A percentile compares a stretch with the other conserved stretches of the same genome.
phyloP scores from a whole-genome alignment of 352 stramenopile genomes.

The Pythium rishiriense region DNA sequence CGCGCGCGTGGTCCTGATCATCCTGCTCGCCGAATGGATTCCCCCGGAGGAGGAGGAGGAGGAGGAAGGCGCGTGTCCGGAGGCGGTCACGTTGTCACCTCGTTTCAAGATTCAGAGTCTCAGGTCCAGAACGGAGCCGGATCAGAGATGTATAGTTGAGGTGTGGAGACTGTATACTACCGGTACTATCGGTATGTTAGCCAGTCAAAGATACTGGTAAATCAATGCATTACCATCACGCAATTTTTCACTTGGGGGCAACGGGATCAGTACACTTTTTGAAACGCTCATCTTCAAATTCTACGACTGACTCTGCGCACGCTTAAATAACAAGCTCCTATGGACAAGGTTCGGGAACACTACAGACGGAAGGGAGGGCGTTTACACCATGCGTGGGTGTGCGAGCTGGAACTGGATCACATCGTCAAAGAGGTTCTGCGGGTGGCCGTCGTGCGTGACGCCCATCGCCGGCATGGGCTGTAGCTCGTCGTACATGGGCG shows the following conservation, averaged over 20 bases:
- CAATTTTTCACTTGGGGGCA: not conserved
- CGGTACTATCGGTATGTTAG: too few species aligned
- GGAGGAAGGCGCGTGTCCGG: too few species aligned
- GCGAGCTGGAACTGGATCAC: constrained; percentile 27
- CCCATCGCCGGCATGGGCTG: constrained; percentile 11
- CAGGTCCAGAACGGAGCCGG: not conserved
- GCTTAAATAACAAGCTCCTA: constrained; percentile 19
- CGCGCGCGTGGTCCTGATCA: constrained; percentile 7
- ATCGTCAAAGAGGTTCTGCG: constrained; percentile 25
- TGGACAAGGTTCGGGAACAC: constrained; percentile 1
- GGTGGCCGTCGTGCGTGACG: constrained; percentile 10
- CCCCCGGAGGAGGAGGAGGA: not conserved
- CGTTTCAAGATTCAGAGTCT: constrained; percentile 17
- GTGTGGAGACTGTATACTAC: too few species aligned
- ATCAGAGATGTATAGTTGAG: not conserved
- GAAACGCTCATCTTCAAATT: not conserved
- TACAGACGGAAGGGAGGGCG: not conserved
- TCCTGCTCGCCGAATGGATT: not conserved
- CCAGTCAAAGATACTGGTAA: not conserved
- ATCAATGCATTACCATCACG: not conserved
- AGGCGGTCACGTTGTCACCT: not conserved
- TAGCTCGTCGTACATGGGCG: constrained; percentile 23
- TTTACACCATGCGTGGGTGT: constrained; percentile 18
- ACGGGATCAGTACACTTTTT: not conserved
- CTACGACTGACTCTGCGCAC: not conserved